Percentiles rank a stretch among this genome's conserved stretches.
phyloP scores from a whole-genome alignment of 1,284 basidiomycete genomes.

The Naganishia liquefaciens region DNA sequence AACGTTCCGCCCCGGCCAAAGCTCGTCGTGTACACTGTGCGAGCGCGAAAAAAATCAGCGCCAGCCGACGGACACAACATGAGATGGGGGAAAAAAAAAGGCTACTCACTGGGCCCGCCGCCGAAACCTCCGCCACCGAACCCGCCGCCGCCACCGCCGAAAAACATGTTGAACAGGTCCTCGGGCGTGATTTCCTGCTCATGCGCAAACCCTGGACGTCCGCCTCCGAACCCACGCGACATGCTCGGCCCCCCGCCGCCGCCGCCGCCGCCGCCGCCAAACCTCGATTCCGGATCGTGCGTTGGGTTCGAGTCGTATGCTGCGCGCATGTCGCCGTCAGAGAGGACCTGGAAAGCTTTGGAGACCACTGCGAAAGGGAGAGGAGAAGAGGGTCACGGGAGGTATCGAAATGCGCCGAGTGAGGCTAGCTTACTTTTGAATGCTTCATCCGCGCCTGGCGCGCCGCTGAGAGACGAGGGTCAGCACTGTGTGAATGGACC shows the following conservation, averaged over 20 bases:
- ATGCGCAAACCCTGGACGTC: slow-evolving; percentile 56
- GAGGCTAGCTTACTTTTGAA: slow-evolving; percentile 78
- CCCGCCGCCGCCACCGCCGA: slow-evolving; percentile 67
- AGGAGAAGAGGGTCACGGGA: slow-evolving; percentile 1
- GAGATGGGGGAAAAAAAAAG: too few relatives aligned
- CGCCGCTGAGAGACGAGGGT: slow-evolving; percentile 58
- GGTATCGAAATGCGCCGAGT: background rate
- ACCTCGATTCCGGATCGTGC: slow-evolving; percentile 81
- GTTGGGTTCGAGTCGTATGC: slow-evolving; percentile 82
- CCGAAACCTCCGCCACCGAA: slow-evolving; percentile 57
- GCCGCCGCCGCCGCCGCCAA: slow-evolving; percentile 61
- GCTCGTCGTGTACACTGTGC: slow-evolving; percentile 66
- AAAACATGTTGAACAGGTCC: slow-evolving; percentile 99
- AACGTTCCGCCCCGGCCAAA: slow-evolving; percentile 66
- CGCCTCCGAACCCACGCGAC: slow-evolving; percentile 43
- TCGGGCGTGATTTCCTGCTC: slow-evolving; percentile 90
- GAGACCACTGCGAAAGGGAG: slow-evolving; percentile 82
- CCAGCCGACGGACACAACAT: too few relatives aligned
- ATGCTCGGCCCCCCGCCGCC: slow-evolving; percentile 56
- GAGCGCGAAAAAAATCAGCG: too few relatives aligned
- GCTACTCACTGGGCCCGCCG: slow-evolving; percentile 56
- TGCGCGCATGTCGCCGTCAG: slow-evolving; percentile 89
- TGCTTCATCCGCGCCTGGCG: slow-evolving; percentile 96
- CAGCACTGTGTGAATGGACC: slow-evolving; percentile 7
- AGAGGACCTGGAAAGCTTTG: slow-evolving; percentile 93